A percentile compares a stretch with the other conserved stretches of the same genome.
phyloP scores from a whole-genome alignment of 495 filamentous ascomycete genomes.

The Penicillium subrubescens region DNA sequence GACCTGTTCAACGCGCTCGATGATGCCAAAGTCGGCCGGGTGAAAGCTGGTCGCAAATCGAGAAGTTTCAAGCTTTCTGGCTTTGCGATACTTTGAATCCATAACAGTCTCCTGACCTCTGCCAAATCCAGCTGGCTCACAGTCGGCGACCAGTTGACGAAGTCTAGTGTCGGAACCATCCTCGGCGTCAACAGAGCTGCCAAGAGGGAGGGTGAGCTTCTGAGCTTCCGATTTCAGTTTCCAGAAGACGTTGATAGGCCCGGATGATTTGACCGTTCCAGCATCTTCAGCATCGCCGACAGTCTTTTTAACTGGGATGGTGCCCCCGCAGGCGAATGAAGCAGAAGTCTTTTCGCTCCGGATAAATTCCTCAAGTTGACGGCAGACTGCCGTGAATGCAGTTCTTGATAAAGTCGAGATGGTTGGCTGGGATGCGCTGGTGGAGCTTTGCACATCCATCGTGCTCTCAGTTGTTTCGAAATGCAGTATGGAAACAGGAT shows the following conservation, averaged over 20 bases:
- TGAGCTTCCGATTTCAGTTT: not conserved
- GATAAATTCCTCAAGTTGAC: constrained; percentile 8
- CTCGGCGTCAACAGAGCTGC: not conserved
- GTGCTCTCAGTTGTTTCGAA: not conserved
- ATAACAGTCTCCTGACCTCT: constrained; percentile 43
- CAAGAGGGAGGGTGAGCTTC: not conserved
- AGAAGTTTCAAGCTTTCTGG: constrained; percentile 46
- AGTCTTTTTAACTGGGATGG: constrained; percentile 8
- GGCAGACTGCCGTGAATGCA: constrained; percentile 10
- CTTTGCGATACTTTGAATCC: constrained; percentile 54
- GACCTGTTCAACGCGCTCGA: constrained; percentile 49
- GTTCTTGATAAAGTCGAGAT: not conserved
- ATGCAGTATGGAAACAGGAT: too few species aligned
- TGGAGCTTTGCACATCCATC: not conserved
- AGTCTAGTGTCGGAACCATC: not conserved
- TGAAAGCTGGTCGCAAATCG: constrained; percentile 53
- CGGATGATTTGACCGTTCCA: not conserved
- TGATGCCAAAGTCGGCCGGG: constrained; percentile 53
- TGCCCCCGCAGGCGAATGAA: constrained; percentile 19
- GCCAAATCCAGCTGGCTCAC: constrained; percentile 52
- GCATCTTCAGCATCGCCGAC: too few species aligned
- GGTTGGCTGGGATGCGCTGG: not conserved
- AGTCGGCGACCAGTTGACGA: constrained; percentile 35
- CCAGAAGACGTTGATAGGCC: not conserved
- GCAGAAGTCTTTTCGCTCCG: constrained; percentile 8